These are phyloP conservation scores for Thymus mandschuricus DNA, from an alignment of 257 asterid genomes.

Conservation along the genomic window DNA sequence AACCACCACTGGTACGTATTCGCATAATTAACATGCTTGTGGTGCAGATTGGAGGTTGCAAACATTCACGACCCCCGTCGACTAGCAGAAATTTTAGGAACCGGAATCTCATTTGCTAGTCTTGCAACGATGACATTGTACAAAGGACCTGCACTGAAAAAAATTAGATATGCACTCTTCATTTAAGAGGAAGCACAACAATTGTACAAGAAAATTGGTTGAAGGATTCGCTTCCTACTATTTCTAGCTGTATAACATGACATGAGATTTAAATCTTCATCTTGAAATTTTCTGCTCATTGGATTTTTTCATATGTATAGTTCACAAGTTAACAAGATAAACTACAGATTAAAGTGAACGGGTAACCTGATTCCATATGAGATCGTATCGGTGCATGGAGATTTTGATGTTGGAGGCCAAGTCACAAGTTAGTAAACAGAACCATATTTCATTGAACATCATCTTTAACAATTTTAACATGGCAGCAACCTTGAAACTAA, in stretches of 20 bases:
- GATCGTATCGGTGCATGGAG: too few species aligned
- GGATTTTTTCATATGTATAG: too few species aligned
- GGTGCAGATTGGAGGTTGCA: slow-evolving; percentile 63
- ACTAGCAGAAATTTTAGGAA: slow-evolving; percentile 62
- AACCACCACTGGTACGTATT: background rate
- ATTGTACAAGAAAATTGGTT: slow-evolving; percentile 57
- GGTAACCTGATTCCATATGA: too few species aligned
- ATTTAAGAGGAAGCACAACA: slow-evolving; percentile 39
- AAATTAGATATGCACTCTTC: slow-evolving; percentile 49
- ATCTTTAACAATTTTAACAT: too few species aligned
- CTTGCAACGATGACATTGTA: slow-evolving; percentile 69
- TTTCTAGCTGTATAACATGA: slow-evolving; percentile 72
- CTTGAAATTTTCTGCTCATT: too few species aligned
- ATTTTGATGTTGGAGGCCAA: too few species aligned
- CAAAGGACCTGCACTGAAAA: slow-evolving; percentile 58
- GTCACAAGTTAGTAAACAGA: too few species aligned
- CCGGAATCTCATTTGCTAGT: slow-evolving; percentile 67
- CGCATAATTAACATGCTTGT: background rate
- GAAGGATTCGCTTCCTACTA: slow-evolving; percentile 57
- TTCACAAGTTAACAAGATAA: too few species aligned
- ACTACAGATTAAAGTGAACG: too few species aligned
- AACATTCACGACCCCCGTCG: slow-evolving; percentile 56
- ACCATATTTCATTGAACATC: too few species aligned
- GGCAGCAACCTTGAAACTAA: too few species aligned
- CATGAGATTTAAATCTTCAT: too few species aligned